These are phyloP conservation scores for Ulmus americana DNA, from an alignment of 331 rosid species.

Conservation along the genomic window DNA sequence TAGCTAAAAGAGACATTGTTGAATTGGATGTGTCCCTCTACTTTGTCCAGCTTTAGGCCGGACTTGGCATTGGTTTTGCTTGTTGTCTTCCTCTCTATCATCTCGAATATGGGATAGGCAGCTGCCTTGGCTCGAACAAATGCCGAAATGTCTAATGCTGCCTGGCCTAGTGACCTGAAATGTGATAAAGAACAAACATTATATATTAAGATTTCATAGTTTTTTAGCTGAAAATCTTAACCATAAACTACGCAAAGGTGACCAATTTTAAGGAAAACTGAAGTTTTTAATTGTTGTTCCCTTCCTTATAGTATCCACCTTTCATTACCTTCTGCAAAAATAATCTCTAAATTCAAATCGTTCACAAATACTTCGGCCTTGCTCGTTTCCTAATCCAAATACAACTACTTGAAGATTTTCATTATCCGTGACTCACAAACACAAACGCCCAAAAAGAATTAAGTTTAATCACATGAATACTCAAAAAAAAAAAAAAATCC, in stretches of 20 bases:
- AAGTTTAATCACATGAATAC: too few species aligned
- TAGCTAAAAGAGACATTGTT: conserved; percentile 68
- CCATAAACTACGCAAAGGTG: not conserved
- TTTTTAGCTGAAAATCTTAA: not conserved
- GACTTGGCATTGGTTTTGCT: conserved; percentile 47
- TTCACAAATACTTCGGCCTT: too few species aligned
- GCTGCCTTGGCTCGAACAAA: conserved; percentile 90
- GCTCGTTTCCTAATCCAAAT: too few species aligned
- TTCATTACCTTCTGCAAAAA: too few species aligned
- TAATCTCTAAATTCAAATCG: too few species aligned
- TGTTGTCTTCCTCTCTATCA: conserved; percentile 81
- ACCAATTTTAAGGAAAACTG: not conserved
- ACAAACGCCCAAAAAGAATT: too few species aligned
- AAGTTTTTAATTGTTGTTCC: not conserved
- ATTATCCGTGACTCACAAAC: too few species aligned
- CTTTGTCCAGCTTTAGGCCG: conserved; percentile 47
- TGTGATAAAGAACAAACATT: conserved; percentile 12
- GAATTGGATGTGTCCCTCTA: conserved; percentile 77
- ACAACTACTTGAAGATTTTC: too few species aligned
- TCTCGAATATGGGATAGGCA: conserved; percentile 84
- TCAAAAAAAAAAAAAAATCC: too few species aligned
- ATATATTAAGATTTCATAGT: not conserved
- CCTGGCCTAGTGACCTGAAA: conserved; percentile 82
- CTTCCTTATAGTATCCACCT: too few species aligned
- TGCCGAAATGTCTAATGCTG: conserved; percentile 85